Conservation (phyloP, 148 eudicot genomes). For the Camellia sinensis region DNA sequence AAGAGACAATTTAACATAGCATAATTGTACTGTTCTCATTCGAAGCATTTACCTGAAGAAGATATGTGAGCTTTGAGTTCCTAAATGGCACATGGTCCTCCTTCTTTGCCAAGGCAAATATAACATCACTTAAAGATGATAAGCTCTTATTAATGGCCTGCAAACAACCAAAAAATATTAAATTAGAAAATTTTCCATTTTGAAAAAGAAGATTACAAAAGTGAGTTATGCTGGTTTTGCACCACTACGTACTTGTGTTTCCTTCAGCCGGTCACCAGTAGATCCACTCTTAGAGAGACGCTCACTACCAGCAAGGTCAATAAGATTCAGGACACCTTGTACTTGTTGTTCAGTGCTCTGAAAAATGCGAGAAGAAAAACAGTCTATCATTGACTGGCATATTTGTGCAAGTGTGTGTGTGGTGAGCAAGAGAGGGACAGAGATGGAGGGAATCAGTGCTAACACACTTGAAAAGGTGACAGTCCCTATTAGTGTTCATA, state of each 20-base stretch:
- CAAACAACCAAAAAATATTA: neutral
- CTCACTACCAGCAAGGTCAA: constrained; percentile 98
- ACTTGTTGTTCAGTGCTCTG: constrained; percentile 98
- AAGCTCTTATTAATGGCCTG: constrained; percentile 94
- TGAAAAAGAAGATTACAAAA: neutral
- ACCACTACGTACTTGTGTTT: constrained; percentile 68
- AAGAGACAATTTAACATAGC: neutral
- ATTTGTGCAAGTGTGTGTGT: neutral
- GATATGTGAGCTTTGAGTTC: constrained; percentile 94
- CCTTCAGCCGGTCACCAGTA: constrained; percentile 87
- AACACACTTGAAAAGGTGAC: neutral
- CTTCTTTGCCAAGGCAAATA: constrained; percentile 82
- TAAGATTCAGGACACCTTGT: constrained; percentile 87
- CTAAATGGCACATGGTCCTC: constrained; percentile 93
- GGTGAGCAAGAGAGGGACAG: neutral
- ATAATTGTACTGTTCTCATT: neutral
- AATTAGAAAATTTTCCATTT: neutral
- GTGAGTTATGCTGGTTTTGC: neutral
- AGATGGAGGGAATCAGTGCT: neutral
- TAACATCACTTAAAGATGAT: constrained; percentile 88
- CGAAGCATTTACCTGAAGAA: constrained; percentile 72
- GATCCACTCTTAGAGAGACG: constrained; percentile 98
- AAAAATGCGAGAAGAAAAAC: neutral
- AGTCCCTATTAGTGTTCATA: constrained; percentile 13
- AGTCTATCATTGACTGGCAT: neutral